phyloP scores from a whole-genome alignment of 371 early-diverging fungal genomes.

The Apophysomyces trapeziformis region DNA sequence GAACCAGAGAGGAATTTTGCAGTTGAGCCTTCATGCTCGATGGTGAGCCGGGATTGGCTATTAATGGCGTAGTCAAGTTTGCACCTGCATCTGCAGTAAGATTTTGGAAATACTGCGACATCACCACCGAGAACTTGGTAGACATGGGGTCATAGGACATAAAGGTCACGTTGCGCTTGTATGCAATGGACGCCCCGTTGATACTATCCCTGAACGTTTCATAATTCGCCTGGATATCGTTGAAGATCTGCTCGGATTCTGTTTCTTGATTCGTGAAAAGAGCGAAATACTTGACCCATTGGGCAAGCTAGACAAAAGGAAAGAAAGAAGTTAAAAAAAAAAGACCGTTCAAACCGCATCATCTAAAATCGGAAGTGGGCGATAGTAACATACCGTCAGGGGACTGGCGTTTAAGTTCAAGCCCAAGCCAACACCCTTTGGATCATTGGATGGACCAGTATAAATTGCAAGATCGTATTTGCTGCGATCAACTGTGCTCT shows the following conservation, averaged over 20 bases:
- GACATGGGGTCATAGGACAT: constrained; percentile 31
- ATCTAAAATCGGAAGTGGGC: background rate
- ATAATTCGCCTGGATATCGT: constrained; percentile 28
- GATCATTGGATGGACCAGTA: constrained; percentile 26
- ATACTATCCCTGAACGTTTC: constrained; percentile 23
- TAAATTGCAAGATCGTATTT: constrained; percentile 31
- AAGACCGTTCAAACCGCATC: background rate
- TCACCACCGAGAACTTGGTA: constrained; percentile 27
- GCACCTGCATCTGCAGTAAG: constrained; percentile 36
- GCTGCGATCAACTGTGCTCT: constrained; percentile 16
- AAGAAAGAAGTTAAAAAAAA: background rate
- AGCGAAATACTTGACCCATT: constrained; percentile 36
- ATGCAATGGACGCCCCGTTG: constrained; percentile 21
- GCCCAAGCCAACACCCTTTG: constrained; percentile 34
- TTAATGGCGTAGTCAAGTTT: constrained; percentile 14
- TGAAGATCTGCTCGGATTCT: constrained; percentile 26
- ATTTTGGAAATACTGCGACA: constrained; percentile 30
- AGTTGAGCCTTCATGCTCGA: constrained; percentile 31
- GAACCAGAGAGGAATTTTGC: constrained; percentile 30
- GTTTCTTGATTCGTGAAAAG: constrained; percentile 37
- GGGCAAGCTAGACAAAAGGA: constrained; percentile 26
- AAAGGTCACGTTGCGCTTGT: constrained; percentile 33
- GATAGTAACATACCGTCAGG: constrained; percentile 24
- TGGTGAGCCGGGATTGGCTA: constrained; percentile 27
- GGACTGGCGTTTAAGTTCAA: constrained; percentile 24